phyloP scores from a whole-genome alignment of 2,329 filamentous ascomycete genomes.

The Endoconidiophora laricicola region DNA sequence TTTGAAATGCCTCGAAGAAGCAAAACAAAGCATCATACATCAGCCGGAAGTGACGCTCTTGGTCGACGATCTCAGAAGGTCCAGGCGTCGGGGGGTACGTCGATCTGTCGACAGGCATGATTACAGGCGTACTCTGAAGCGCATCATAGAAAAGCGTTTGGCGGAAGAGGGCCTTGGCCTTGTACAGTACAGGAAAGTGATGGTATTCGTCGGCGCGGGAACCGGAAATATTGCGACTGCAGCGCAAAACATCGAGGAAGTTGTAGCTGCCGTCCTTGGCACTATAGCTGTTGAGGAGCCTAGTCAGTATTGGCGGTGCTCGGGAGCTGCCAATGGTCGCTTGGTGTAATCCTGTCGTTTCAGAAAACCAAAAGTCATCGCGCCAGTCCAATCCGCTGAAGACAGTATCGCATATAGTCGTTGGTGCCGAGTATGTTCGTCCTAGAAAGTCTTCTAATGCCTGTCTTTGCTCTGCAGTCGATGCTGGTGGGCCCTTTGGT shows the following conservation, averaged over 20 bases:
- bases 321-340: conserved; percentile 13
- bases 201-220: conserved; percentile 32
- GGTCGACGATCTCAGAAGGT: conserved; percentile 27
- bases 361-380: conserved; percentile 37
- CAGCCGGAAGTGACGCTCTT: conserved; percentile 29
- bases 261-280: conserved; percentile 31
- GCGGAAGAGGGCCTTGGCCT: conserved; percentile 37
- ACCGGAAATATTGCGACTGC: conserved; percentile 32
- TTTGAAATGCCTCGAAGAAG: conserved; percentile 37
- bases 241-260: conserved; percentile 34
- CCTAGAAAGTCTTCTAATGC: conserved; percentile 37
- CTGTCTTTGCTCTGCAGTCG: conserved; percentile 17
- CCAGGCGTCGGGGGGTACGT: conserved; percentile 14
- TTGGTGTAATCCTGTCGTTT: conserved; percentile 15
- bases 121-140: conserved; percentile 28
- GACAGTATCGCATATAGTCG: conserved; percentile 26
- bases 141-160: conserved; percentile 39
- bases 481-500: background rate
- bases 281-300: conserved; percentile 36
- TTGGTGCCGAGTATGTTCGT: conserved; percentile 26
- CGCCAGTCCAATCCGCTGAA: conserved; percentile 33
- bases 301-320: conserved; percentile 32
- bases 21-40: conserved; percentile 34
- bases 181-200: conserved; percentile 33
- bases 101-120: conserved; percentile 23